phyloP scores from a whole-genome alignment of 2,329 filamentous ascomycete genomes.

The Penicillium sp. region DNA sequence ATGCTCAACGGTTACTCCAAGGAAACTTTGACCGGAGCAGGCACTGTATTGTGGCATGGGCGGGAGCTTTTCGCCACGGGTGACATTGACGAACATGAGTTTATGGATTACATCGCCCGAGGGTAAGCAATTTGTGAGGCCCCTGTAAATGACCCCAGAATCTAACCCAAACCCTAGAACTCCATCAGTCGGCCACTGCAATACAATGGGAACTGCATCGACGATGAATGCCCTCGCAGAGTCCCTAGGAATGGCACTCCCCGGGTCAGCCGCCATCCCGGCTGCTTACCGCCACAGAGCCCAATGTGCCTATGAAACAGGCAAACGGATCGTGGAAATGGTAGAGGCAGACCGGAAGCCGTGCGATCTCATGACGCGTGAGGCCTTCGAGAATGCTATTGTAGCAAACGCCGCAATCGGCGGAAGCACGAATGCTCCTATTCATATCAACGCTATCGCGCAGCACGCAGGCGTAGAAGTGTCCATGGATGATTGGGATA shows the following conservation, averaged over 20 bases:
- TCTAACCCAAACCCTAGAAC: slow-evolving; percentile 30
- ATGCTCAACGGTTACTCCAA: slow-evolving; percentile 53
- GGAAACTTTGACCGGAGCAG: slow-evolving; percentile 45
- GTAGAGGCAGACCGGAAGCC: slow-evolving; percentile 50
- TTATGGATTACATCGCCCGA: slow-evolving; percentile 48
- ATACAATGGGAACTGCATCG: slow-evolving; percentile 55
- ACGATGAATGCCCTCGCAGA: slow-evolving; percentile 55
- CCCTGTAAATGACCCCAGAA: neutral
- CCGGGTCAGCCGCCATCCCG: slow-evolving; percentile 53
- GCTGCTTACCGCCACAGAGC: slow-evolving; percentile 50
- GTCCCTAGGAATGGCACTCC: slow-evolving; percentile 53
- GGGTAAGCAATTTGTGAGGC: slow-evolving; percentile 29
- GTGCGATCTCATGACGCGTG: slow-evolving; percentile 55
- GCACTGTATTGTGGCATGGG: slow-evolving; percentile 50
- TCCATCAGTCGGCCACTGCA: slow-evolving; percentile 51
- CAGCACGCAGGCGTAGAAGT: slow-evolving; percentile 54
- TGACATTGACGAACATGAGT: slow-evolving; percentile 45
- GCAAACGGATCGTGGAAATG: slow-evolving; percentile 52
- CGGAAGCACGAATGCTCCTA: slow-evolving; percentile 57
- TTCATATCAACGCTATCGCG: slow-evolving; percentile 56
- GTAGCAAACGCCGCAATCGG: slow-evolving; percentile 56
- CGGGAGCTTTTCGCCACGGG: slow-evolving; percentile 50
- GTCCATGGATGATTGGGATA: slow-evolving; percentile 55
- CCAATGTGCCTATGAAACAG: slow-evolving; percentile 51
- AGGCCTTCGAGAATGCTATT: slow-evolving; percentile 58